phyloP scores from a whole-genome alignment of 768 basidiomycete species.

The Lactarius sp. region DNA sequence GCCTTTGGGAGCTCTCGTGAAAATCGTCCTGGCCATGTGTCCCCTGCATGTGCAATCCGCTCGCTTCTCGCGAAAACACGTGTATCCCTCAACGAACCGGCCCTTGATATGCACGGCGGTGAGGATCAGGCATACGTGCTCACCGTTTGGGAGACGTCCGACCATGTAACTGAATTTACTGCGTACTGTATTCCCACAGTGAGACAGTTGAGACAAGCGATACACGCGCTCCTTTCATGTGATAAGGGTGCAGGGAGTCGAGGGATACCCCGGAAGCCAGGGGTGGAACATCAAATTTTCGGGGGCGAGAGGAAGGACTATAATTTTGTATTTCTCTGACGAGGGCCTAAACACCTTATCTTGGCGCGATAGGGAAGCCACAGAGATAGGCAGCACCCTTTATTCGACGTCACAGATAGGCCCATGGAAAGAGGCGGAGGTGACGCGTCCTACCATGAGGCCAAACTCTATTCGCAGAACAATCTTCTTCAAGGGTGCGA shows the following conservation, averaged over 20 bases:
- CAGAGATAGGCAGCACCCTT: not conserved
- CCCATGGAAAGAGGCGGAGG: not conserved
- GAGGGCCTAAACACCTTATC: constrained; percentile 11
- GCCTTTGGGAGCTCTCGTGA: not conserved
- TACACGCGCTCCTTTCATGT: constrained; percentile 15
- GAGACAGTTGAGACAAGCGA: not conserved
- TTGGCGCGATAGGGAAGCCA: not conserved
- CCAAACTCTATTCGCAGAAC: constrained; percentile 3
- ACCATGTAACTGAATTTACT: constrained; percentile 1
- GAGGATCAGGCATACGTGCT: constrained; percentile 6
- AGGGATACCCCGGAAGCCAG: not conserved
- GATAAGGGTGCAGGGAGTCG: constrained; percentile 4
- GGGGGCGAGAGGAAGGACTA: not conserved
- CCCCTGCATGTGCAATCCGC: constrained; percentile 13
- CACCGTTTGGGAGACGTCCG: constrained; percentile 1
- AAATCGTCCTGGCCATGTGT: not conserved
- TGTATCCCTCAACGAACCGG: constrained; percentile 15
- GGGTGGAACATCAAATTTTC: not conserved
- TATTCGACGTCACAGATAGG: constrained; percentile 8
- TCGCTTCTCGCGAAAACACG: constrained; percentile 15
- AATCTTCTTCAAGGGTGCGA: not conserved
- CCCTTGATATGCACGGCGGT: not conserved
- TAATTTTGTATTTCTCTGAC: not conserved
- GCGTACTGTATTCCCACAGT: constrained; percentile 1
- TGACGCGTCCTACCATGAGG: constrained; percentile 20